These are phyloP conservation scores for Claviceps sp. DNA, from an alignment of 2,329 filamentous ascomycete genomes.

Conservation along the genomic window DNA sequence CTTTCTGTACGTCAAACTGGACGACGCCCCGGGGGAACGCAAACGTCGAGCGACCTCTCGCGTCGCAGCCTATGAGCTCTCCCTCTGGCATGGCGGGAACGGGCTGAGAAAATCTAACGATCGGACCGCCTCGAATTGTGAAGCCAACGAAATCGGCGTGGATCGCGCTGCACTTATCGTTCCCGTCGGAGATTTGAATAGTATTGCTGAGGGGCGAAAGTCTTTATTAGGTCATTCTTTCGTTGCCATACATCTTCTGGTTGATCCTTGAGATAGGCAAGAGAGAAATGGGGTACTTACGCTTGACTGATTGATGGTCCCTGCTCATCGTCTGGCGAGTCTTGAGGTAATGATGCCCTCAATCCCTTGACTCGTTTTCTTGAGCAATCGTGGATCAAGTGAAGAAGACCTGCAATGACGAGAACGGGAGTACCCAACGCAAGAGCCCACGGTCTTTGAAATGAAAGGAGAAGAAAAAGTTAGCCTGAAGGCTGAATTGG, in stretches of 20 bases:
- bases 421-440: constrained; percentile 46
- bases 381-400: constrained; percentile 31
- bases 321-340: constrained; percentile 10
- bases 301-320: constrained; percentile 29
- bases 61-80: constrained; percentile 23
- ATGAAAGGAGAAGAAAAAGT: not conserved
- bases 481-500: not conserved
- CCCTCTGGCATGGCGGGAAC: constrained; percentile 18
- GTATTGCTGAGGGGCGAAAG: constrained; percentile 18
- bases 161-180: constrained; percentile 19
- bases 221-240: not conserved
- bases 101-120: constrained; percentile 28
- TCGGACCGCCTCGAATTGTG: constrained; percentile 31
- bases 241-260: too few species aligned
- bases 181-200: constrained; percentile 19
- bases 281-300: constrained; percentile 17
- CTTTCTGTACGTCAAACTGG: constrained; percentile 16
- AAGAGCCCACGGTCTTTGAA: constrained; percentile 38
- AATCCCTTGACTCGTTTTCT: constrained; percentile 22
- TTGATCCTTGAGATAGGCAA: not conserved
- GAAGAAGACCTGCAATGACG: constrained; percentile 40
- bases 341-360: constrained; percentile 12
- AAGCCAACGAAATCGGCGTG: constrained; percentile 29
- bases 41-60: constrained; percentile 23
- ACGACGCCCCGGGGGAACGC: constrained; percentile 23